phyloP scores from a whole-genome alignment of 176 grass and related monocot species.

The Thalia dealbata region DNA sequence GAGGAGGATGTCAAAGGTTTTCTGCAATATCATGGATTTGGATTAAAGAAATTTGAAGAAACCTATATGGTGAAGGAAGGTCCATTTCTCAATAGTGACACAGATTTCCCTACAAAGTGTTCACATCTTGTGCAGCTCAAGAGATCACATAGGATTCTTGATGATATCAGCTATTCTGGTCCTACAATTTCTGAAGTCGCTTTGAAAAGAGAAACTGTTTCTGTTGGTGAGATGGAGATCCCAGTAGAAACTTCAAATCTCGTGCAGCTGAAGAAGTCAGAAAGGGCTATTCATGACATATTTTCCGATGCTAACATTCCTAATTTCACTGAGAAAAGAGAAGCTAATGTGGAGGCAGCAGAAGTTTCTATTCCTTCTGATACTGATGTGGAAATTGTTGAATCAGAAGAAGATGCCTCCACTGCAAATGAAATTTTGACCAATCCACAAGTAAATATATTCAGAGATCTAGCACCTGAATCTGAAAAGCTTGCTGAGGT shows the following conservation, averaged over 20 bases:
- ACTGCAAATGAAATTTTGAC: conserved; percentile 25
- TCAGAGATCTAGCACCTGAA: conserved; percentile 19
- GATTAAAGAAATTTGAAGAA: conserved; percentile 83
- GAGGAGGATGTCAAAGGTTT: conserved; percentile 65
- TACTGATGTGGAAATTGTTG: conserved; percentile 21
- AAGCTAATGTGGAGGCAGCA: conserved; percentile 6
- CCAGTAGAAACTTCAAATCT: no score
- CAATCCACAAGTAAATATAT: conserved; percentile 8
- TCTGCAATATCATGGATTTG: no score
- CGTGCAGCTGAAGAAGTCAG: no score
- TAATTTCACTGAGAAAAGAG: conserved; percentile 24
- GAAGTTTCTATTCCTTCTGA: conserved; percentile 16
- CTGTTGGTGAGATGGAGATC: neutral
- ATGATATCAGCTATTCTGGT: conserved; percentile 52
- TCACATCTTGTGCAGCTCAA: conserved; percentile 65
- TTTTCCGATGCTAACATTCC: conserved; percentile 34
- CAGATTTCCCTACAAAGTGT: conserved; percentile 49
- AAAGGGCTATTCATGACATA: conserved; percentile 43
- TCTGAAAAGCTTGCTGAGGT: no score
- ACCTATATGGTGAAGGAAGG: conserved; percentile 80
- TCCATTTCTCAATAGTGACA: conserved; percentile 57
- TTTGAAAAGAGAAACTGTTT: conserved; percentile 18
- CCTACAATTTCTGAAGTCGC: conserved; percentile 25
- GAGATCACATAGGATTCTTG: conserved; percentile 46
- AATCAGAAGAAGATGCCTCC: conserved; percentile 14